Evolutionary conservation across 2,329 filamentous ascomycete genomes (phyloP).

Genomic region (Geosmithia putterillii): DNA sequence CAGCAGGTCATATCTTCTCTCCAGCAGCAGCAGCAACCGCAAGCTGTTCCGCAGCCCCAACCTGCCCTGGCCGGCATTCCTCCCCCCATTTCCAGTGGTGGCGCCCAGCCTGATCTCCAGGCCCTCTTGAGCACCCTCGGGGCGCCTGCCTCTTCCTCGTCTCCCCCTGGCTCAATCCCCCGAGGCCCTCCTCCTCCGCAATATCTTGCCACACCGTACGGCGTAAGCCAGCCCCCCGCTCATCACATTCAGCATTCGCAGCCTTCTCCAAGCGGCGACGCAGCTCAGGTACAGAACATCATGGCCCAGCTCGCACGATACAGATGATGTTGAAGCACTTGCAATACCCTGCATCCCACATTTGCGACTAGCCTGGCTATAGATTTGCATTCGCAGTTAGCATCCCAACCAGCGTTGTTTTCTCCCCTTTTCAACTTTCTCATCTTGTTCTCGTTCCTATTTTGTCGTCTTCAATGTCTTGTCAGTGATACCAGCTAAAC

Average conservation of each 20-base stretch:
- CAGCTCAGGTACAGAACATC: constrained; percentile 55
- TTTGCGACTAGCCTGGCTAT: neutral
- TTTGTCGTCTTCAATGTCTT: too few relatives aligned
- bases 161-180: neutral
- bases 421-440: too few relatives aligned
- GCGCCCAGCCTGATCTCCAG: constrained; percentile 29
- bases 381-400: neutral
- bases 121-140: constrained; percentile 29
- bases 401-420: too few relatives aligned
- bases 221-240: constrained; percentile 13
- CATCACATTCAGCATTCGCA: constrained; percentile 6
- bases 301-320: constrained; percentile 48
- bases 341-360: neutral
- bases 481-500: too few relatives aligned
- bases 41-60: constrained; percentile 5
- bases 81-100: neutral
- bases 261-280: constrained; percentile 16
- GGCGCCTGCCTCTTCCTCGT: constrained; percentile 3
- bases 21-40: constrained; percentile 10
- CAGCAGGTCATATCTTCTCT: constrained; percentile 57
- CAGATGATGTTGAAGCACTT: neutral
- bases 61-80: constrained; percentile 3
- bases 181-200: constrained; percentile 9
- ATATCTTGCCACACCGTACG: constrained; percentile 17
- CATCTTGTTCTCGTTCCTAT: too few relatives aligned